Percentiles rank a stretch among this genome's conserved stretches.
phyloP scores from a whole-genome alignment of 2,329 filamentous ascomycete genomes.

The Aureobasidium namibiae region DNA sequence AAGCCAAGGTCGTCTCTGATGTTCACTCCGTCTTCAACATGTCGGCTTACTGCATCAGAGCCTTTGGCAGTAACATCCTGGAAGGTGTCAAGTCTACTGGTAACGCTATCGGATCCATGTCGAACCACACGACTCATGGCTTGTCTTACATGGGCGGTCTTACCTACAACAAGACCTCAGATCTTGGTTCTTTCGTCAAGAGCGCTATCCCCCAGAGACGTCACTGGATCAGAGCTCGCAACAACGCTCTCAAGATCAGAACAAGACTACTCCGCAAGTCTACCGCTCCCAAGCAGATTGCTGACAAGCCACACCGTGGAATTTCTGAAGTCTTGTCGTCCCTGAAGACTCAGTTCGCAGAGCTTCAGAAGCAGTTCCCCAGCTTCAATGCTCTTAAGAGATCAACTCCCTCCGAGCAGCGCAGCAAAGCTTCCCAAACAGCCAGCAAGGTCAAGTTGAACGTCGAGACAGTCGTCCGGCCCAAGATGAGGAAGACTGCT shows the following conservation, averaged over 20 bases:
- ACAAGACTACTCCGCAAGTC: neutral
- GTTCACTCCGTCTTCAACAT: constrained; percentile 6
- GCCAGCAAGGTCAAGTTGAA: neutral
- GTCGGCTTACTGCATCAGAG: neutral
- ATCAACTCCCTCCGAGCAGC: neutral
- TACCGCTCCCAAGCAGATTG: neutral
- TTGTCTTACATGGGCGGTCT: neutral
- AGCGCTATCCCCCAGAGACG: constrained; percentile 2
- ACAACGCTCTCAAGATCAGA: constrained; percentile 10
- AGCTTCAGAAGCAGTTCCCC: neutral
- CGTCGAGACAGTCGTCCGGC: neutral
- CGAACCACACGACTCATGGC: neutral
- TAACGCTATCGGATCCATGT: neutral
- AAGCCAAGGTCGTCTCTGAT: constrained; percentile 6
- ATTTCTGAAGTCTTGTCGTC: neutral
- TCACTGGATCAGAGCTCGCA: constrained; percentile 6
- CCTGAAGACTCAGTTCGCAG: neutral
- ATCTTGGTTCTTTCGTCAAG: neutral
- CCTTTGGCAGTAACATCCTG: neutral
- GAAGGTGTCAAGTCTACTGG: neutral
- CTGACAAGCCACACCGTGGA: neutral
- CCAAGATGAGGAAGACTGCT: neutral
- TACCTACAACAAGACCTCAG: constrained; percentile 8
- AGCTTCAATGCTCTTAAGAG: neutral
- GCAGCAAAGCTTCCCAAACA: neutral